Percentiles rank a stretch among this genome's conserved stretches.
Evolutionary conservation across 1,284 basidiomycete genomes (phyloP).

Genomic region (Singerocomus inundabilis): DNA sequence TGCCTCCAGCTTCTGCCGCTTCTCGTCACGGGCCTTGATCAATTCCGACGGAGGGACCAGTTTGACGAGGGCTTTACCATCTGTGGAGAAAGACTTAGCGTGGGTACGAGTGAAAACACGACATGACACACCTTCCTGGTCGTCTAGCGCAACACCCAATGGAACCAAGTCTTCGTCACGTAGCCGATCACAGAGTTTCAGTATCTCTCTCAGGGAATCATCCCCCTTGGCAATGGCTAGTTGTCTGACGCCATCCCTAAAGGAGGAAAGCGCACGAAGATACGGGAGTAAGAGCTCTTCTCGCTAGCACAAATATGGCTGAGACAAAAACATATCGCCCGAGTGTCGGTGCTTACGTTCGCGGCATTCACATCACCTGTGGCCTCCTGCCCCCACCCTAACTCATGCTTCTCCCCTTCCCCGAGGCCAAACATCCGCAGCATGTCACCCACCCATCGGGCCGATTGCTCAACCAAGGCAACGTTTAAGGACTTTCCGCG

Average conservation of each 20-base stretch:
- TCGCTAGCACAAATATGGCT: slow-evolving; percentile 44
- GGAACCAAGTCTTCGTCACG: slow-evolving; percentile 90
- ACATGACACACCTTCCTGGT: slow-evolving; percentile 75
- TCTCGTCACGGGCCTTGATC: slow-evolving; percentile 85
- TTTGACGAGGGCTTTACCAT: slow-evolving; percentile 94
- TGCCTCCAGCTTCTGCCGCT: slow-evolving; percentile 72
- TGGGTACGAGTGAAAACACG: background rate
- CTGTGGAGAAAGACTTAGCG: slow-evolving; percentile 39
- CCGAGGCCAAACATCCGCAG: slow-evolving; percentile 94
- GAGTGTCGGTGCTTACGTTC: slow-evolving; percentile 51
- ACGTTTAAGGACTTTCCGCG: slow-evolving; percentile 66
- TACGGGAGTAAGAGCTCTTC: slow-evolving; percentile 91
- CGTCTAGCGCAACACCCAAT: slow-evolving; percentile 93
- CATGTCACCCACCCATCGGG: slow-evolving; percentile 88
- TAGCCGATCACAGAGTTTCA: slow-evolving; percentile 84
- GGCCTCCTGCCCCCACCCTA: slow-evolving; percentile 71
- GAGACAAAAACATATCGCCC: slow-evolving; percentile 3
- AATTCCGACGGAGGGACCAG: slow-evolving; percentile 84
- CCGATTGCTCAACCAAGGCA: slow-evolving; percentile 68
- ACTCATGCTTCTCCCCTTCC: slow-evolving; percentile 65
- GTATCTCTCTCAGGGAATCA: slow-evolving; percentile 70
- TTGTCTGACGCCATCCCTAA: slow-evolving; percentile 87
- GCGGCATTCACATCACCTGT: slow-evolving; percentile 39
- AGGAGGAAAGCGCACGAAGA: slow-evolving; percentile 80
- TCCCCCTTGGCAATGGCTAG: slow-evolving; percentile 76